Evolutionary conservation across 495 filamentous ascomycete species (phyloP).

Genomic region (Xylaria cubensis): DNA sequence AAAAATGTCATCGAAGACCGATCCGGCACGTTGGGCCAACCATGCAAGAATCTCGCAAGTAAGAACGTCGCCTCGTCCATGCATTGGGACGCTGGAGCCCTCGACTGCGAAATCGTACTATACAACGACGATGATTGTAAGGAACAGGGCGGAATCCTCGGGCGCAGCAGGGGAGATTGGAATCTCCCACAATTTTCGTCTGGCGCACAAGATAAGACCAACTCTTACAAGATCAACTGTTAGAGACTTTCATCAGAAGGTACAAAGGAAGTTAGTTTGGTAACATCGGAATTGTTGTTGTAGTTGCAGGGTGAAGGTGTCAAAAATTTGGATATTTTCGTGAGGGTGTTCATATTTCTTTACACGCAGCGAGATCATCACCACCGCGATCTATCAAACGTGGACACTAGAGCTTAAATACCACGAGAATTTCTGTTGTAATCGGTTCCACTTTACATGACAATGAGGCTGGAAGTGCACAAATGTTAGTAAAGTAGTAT

Average conservation of each 20-base stretch:
- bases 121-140: background rate
- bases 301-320: background rate
- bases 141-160: background rate
- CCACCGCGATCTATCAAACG: no score
- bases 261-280: background rate
- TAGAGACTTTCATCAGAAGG: background rate
- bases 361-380: background rate
- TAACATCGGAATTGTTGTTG: background rate
- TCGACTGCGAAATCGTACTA: slow-evolving; percentile 2
- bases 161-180: slow-evolving; percentile 6
- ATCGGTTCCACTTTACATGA: no score
- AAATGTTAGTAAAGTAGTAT: no score
- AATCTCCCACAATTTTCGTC: background rate
- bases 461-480: no score
- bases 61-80: background rate
- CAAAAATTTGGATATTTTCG: background rate
- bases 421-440: background rate
- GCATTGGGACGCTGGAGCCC: background rate
- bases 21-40: background rate
- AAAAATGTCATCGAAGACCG: background rate
- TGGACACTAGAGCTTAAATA: background rate
- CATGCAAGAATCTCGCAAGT: background rate
- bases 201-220: background rate
- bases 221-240: slow-evolving; percentile 3
- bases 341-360: background rate